These are phyloP conservation scores for Cryptomeria japonica DNA, from an alignment of 75 land plant species.

Conservation along the genomic window DNA sequence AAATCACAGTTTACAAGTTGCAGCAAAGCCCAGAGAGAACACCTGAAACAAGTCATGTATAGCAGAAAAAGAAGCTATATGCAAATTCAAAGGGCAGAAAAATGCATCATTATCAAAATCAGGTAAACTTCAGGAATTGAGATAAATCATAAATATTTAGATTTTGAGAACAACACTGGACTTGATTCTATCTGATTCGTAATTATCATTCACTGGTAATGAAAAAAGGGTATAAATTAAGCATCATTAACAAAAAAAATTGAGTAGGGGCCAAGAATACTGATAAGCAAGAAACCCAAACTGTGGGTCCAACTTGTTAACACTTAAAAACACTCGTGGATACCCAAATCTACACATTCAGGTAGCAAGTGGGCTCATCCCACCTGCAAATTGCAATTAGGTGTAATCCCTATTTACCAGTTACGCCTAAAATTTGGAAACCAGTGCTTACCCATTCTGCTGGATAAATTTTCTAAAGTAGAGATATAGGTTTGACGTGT, in stretches of 20 bases:
- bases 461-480: not conserved
- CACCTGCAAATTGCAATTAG: too few relatives aligned
- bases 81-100: not conserved
- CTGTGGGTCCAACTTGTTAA: not conserved
- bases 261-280: not conserved
- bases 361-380: not conserved
- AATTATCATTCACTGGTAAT: not conserved
- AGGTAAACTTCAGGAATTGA: not conserved
- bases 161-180: not conserved
- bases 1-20: not conserved
- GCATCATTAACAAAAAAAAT: not conserved
- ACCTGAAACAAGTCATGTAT: not conserved
- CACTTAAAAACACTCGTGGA: not conserved
- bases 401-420: too few relatives aligned
- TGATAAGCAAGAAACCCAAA: not conserved
- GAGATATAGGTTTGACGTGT: not conserved
- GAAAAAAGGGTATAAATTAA: not conserved
- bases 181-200: not conserved
- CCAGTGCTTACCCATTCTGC: not conserved
- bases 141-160: not conserved
- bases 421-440: not conserved
- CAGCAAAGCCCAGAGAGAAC: not conserved
- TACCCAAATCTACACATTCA: not conserved
- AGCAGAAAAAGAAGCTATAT: not conserved
- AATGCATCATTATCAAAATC: not conserved